These are phyloP conservation scores for Verticillium tricorpus DNA, from an alignment of 2,329 filamentous ascomycete species.

Conservation along the genomic window DNA sequence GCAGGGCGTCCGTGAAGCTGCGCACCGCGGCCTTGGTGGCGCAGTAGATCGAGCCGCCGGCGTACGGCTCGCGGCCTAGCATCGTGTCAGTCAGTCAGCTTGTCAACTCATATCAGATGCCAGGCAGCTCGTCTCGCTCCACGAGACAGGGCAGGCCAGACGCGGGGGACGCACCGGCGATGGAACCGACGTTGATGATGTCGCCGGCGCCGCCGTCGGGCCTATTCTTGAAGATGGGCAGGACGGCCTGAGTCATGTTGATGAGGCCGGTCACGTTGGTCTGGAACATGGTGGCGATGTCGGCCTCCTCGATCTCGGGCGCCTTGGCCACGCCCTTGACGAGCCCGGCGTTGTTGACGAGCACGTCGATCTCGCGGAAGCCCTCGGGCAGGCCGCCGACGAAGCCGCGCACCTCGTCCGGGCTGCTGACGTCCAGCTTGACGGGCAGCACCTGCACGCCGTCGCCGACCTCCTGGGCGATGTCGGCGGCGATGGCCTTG, in stretches of 20 bases:
- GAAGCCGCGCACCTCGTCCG: slow-evolving; percentile 69
- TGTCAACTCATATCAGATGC: not conserved
- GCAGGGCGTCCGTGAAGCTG: slow-evolving; percentile 76
- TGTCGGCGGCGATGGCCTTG: slow-evolving; percentile 70
- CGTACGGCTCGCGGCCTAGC: slow-evolving; percentile 71
- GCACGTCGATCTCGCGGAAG: slow-evolving; percentile 77
- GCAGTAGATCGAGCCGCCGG: slow-evolving; percentile 86
- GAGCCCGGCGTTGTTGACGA: slow-evolving; percentile 95
- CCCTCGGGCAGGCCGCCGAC: slow-evolving; percentile 71
- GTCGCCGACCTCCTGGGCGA: slow-evolving; percentile 68
- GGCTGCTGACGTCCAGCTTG: slow-evolving; percentile 81
- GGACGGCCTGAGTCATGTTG: slow-evolving; percentile 89
- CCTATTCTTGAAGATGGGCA: slow-evolving; percentile 76
- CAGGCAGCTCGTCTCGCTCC: no score
- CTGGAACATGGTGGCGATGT: slow-evolving; percentile 82
- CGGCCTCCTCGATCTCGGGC: slow-evolving; percentile 74
- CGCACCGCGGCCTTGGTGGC: slow-evolving; percentile 86
- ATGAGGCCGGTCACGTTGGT: slow-evolving; percentile 96
- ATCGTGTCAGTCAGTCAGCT: not conserved
- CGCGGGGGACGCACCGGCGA: slow-evolving; percentile 54
- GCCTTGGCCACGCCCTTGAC: slow-evolving; percentile 85
- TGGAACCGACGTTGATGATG: slow-evolving; percentile 91
- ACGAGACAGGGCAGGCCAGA: no score
- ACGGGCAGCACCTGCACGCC: slow-evolving; percentile 80
- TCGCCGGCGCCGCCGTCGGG: slow-evolving; percentile 76